Percentiles rank a stretch among this genome's conserved stretches.
phyloP scores from a whole-genome alignment of 805 yeast species.

The Candida saitoana region DNA sequence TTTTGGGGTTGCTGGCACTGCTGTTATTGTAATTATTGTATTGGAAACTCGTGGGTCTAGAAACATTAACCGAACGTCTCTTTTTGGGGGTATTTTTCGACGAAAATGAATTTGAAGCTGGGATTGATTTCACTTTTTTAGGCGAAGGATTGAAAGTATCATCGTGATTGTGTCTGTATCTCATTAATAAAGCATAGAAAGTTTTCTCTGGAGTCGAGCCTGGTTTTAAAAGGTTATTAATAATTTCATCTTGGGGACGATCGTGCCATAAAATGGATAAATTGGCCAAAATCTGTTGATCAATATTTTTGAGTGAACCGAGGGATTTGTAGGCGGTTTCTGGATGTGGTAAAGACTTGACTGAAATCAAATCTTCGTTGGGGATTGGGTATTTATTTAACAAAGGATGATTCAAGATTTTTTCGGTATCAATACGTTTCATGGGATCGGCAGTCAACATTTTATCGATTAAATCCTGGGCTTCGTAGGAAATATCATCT shows the following conservation, averaged over 20 bases:
- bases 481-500: conserved; percentile 54
- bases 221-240: conserved; percentile 30
- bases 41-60: conserved; percentile 42
- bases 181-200: conserved; percentile 41
- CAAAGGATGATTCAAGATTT: conserved; percentile 58
- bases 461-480: conserved; percentile 58
- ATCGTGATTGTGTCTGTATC: conserved; percentile 41
- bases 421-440: conserved; percentile 63
- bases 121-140: conserved; percentile 4
- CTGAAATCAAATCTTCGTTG: conserved; percentile 42
- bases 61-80: conserved; percentile 29
- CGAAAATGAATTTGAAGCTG: background rate
- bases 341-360: conserved; percentile 50
- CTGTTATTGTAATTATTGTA: conserved; percentile 19
- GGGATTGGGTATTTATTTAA: conserved; percentile 48
- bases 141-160: conserved; percentile 16
- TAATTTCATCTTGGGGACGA: conserved; percentile 39
- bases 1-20: conserved; percentile 9
- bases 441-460: conserved; percentile 71
- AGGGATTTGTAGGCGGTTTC: conserved; percentile 50
- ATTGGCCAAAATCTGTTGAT: conserved; percentile 50
- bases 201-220: conserved; percentile 45
- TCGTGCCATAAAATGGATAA: conserved; percentile 58
- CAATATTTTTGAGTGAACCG: conserved; percentile 45
- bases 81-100: conserved; percentile 21